Percentiles rank a stretch among this genome's conserved stretches.
These are phyloP conservation scores for Amanita exitialis DNA, from an alignment of 768 basidiomycete species.

Conservation along the genomic window DNA sequence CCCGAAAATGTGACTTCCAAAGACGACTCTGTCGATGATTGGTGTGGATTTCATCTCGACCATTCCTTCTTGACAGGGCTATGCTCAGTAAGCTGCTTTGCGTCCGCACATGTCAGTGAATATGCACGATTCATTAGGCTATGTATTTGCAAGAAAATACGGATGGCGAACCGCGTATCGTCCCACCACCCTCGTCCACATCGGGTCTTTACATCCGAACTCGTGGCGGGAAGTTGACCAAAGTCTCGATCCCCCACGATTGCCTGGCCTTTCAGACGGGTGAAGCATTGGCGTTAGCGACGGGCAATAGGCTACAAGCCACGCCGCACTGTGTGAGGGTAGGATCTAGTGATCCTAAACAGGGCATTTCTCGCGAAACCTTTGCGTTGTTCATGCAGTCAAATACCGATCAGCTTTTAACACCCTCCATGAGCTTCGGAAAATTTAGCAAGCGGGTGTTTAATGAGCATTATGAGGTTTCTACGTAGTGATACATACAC, in stretches of 20 bases:
- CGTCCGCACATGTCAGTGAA: constrained; percentile 1
- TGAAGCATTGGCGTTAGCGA: constrained; percentile 88
- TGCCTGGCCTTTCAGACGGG: constrained; percentile 96
- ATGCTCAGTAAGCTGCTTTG: constrained; percentile 52
- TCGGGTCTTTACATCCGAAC: constrained; percentile 92
- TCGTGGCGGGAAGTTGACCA: constrained; percentile 66
- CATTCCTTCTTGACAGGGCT: constrained; percentile 88
- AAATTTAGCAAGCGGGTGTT: constrained; percentile 83
- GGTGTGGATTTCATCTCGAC: constrained; percentile 95
- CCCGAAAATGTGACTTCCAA: constrained; percentile 29
- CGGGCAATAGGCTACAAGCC: constrained; percentile 69
- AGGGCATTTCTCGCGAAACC: constrained; percentile 69
- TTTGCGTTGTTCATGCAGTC: constrained; percentile 89
- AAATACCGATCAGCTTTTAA: constrained; percentile 67
- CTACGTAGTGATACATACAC: constrained; percentile 13
- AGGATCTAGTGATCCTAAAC: constrained; percentile 34
- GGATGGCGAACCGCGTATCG: constrained; percentile 29
- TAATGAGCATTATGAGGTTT: constrained; percentile 36
- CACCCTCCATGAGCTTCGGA: constrained; percentile 70
- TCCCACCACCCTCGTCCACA: constrained; percentile 59
- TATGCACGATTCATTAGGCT: constrained; percentile 36
- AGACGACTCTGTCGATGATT: constrained; percentile 70
- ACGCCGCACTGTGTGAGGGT: constrained; percentile 94
- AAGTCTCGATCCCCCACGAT: constrained; percentile 77
- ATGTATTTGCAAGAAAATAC: constrained; percentile 62